Percentiles rank a stretch among this genome's conserved stretches.
phyloP scores from a whole-genome alignment of 202 grass and related monocot species.

The Cymbopogon flexuosus region DNA sequence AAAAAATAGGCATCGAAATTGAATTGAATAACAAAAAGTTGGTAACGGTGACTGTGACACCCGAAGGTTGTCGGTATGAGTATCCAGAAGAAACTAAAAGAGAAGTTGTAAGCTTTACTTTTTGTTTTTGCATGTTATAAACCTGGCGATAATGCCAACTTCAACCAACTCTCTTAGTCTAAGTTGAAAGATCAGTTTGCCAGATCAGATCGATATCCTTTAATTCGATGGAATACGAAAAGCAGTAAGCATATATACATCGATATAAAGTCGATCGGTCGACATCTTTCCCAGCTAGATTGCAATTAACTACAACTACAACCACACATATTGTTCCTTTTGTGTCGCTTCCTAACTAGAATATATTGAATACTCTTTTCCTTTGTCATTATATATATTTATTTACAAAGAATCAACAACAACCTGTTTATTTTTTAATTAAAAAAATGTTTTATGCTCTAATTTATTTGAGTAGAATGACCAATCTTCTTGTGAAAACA shows the following conservation, averaged over 20 bases:
- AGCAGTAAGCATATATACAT: not conserved
- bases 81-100: not conserved
- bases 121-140: not conserved
- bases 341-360: not conserved
- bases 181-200: not conserved
- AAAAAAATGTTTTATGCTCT: not conserved
- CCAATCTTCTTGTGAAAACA: not conserved
- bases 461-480: not conserved
- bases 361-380: not conserved
- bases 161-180: not conserved
- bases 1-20: not conserved
- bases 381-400: not conserved
- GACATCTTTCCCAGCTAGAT: constrained; percentile 2
- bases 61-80: not conserved
- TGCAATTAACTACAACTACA: not conserved
- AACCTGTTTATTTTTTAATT: not conserved
- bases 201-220: not conserved
- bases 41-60: not conserved
- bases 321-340: constrained; percentile 12
- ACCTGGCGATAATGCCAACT: not conserved
- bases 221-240: not conserved
- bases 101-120: not conserved
- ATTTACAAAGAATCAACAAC: not conserved
- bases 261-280: not conserved
- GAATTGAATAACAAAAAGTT: not conserved